These are phyloP conservation scores for Cladosporium sp. DNA, from an alignment of 2,329 filamentous ascomycete species.

Conservation along the genomic window DNA sequence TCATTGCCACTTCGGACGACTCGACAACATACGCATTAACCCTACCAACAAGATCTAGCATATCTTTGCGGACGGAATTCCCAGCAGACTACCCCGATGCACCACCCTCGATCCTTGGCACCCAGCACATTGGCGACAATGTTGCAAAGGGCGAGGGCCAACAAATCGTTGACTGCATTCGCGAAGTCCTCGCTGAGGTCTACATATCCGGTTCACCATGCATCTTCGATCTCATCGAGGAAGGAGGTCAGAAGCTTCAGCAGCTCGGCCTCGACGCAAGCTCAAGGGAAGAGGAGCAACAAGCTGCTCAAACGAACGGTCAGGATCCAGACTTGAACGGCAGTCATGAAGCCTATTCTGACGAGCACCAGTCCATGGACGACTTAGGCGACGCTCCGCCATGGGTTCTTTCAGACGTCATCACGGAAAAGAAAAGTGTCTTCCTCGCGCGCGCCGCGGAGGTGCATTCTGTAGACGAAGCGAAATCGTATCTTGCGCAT, in stretches of 20 bases:
- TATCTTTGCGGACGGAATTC: conserved; percentile 65
- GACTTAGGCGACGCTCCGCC: conserved; percentile 51
- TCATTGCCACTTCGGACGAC: conserved; percentile 40
- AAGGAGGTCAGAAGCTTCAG: conserved; percentile 38
- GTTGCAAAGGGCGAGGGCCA: conserved; percentile 70
- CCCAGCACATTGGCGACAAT: conserved; percentile 71
- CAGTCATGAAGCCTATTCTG: conserved; percentile 24
- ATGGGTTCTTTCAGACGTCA: conserved; percentile 74
- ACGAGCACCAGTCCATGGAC: conserved; percentile 37
- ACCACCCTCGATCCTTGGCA: conserved; percentile 73
- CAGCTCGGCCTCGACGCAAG: conserved; percentile 33
- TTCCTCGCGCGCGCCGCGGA: conserved; percentile 78
- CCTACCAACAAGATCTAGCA: conserved; percentile 63
- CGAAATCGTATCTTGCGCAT: conserved; percentile 70
- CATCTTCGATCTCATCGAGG: conserved; percentile 86
- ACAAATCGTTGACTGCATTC: conserved; percentile 68
- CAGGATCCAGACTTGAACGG: conserved; percentile 26
- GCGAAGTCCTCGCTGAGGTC: conserved; percentile 65
- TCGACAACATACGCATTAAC: conserved; percentile 60
- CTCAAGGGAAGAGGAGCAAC: conserved; percentile 17
- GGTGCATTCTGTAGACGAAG: conserved; percentile 71
- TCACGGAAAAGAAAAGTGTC: conserved; percentile 81
- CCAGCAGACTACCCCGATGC: conserved; percentile 72
- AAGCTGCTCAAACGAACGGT: conserved; percentile 28
- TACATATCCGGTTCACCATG: conserved; percentile 78